Percentiles rank a stretch among this genome's conserved stretches.
These are phyloP conservation scores for Simplicillium sp. DNA, from an alignment of 2,329 filamentous ascomycete species.

Conservation along the genomic window DNA sequence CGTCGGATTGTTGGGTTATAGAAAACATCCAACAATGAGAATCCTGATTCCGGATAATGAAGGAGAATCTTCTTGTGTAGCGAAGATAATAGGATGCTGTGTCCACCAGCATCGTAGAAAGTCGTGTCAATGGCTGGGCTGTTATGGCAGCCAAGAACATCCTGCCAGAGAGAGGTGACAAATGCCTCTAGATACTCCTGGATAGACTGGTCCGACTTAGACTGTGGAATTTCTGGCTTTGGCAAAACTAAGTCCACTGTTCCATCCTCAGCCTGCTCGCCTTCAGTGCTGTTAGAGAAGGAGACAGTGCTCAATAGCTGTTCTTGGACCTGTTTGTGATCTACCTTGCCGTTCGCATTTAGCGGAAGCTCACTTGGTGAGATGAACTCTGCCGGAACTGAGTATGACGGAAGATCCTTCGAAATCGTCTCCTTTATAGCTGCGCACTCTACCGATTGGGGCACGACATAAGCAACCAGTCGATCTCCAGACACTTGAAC, in stretches of 20 bases:
- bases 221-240: background rate
- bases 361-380: conserved; percentile 3
- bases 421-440: background rate
- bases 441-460: background rate
- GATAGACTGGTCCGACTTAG: background rate
- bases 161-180: background rate
- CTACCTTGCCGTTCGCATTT: conserved; percentile 7
- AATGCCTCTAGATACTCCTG: background rate
- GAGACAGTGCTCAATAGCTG: background rate
- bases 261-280: background rate
- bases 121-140: background rate
- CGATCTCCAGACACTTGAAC: background rate
- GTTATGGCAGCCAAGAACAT: background rate
- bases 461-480: conserved; percentile 1
- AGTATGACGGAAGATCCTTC: conserved; percentile 8
- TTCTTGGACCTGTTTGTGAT: conserved; percentile 5
- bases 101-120: conserved; percentile 2
- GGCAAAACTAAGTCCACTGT: background rate
- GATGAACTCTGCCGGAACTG: conserved; percentile 2
- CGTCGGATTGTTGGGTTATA: background rate
- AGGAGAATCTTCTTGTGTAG: background rate
- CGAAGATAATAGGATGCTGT: conserved; percentile 1
- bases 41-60: background rate
- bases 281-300: too few relatives aligned
- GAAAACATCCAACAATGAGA: conserved; percentile 1